These are phyloP conservation scores for Fusarium lateritium DNA, from an alignment of 2,329 filamentous ascomycete genomes.

Conservation along the genomic window DNA sequence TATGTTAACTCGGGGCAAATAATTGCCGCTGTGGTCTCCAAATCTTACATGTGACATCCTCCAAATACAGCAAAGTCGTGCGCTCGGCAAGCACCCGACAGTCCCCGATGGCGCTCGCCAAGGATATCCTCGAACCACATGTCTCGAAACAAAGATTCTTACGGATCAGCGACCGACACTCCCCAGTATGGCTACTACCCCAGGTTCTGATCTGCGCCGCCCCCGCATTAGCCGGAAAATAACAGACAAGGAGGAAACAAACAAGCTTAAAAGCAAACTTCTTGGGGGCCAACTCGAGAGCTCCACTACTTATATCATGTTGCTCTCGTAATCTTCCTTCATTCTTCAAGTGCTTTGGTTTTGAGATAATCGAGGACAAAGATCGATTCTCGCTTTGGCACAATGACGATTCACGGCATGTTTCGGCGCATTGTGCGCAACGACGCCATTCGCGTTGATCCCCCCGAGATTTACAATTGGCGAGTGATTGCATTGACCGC, in stretches of 20 bases:
- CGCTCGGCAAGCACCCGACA: constrained; percentile 26
- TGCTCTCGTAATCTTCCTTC: constrained; percentile 11
- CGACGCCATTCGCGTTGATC: constrained; percentile 76
- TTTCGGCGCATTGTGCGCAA: constrained; percentile 62
- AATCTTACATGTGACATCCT: neutral
- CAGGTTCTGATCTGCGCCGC: constrained; percentile 10
- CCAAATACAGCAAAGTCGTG: neutral
- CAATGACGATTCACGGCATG: constrained; percentile 43
- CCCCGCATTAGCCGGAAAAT: constrained; percentile 16
- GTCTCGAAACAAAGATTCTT: neutral
- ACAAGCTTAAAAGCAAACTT: neutral
- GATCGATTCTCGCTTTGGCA: neutral
- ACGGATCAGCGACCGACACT: constrained; percentile 17
- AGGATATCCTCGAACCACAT: neutral
- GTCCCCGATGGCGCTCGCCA: constrained; percentile 21
- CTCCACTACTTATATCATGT: constrained; percentile 39
- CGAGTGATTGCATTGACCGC: constrained; percentile 75
- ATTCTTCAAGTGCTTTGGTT: neutral
- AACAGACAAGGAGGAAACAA: neutral
- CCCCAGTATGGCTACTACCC: constrained; percentile 17
- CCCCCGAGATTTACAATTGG: constrained; percentile 79
- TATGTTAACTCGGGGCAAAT: neutral
- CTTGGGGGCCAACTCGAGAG: neutral
- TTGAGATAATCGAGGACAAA: too few relatives aligned
- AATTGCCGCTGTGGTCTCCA: neutral